phyloP scores from a whole-genome alignment of 202 grass and related monocot genomes.

The Carex arenaria region DNA sequence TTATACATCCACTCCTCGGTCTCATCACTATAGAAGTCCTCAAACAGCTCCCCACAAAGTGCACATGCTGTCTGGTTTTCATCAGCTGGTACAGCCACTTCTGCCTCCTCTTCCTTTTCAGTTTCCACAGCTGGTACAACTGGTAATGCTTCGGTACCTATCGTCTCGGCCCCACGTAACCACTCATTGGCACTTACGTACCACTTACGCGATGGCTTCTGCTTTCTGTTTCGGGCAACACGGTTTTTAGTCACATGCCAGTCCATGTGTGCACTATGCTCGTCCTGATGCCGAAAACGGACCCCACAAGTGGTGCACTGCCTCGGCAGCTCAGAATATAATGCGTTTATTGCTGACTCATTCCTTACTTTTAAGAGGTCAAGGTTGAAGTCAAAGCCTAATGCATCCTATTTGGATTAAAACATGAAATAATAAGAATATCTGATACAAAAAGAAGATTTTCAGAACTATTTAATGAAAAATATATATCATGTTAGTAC shows the following conservation, averaged over 20 bases:
- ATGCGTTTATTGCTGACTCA: conserved; percentile 66
- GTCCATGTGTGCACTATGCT: conserved; percentile 96
- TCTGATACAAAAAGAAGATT: conserved; percentile 6
- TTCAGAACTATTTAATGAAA: neutral
- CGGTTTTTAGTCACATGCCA: conserved; percentile 99
- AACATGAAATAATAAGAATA: conserved; percentile 24
- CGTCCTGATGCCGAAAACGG: conserved; percentile 83
- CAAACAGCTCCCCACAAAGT: conserved; percentile 82
- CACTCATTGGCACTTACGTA: conserved; percentile 78
- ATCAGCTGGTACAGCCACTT: conserved; percentile 83
- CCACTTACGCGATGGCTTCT: conserved; percentile 91
- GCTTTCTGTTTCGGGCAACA: conserved; percentile 80
- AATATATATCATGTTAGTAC: conserved; percentile 27
- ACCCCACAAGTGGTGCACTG: conserved; percentile 98
- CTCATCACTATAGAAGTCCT: conserved; percentile 97
- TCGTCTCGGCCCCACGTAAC: conserved; percentile 79
- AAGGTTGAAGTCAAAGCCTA: conserved; percentile 69
- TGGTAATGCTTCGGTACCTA: conserved; percentile 63
- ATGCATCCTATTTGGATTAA: conserved; percentile 38
- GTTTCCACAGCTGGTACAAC: conserved; percentile 40
- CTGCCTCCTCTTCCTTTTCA: conserved; percentile 58
- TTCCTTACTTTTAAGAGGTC: conserved; percentile 70
- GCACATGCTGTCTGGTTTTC: conserved; percentile 88
- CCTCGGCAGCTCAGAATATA: conserved; percentile 72
- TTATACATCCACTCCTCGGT: conserved; percentile 99